A percentile compares a stretch with the other conserved stretches of the same genome.
Conservation (phyloP, 1,139 yeast species). For the Blastobotrys elegans region DNA sequence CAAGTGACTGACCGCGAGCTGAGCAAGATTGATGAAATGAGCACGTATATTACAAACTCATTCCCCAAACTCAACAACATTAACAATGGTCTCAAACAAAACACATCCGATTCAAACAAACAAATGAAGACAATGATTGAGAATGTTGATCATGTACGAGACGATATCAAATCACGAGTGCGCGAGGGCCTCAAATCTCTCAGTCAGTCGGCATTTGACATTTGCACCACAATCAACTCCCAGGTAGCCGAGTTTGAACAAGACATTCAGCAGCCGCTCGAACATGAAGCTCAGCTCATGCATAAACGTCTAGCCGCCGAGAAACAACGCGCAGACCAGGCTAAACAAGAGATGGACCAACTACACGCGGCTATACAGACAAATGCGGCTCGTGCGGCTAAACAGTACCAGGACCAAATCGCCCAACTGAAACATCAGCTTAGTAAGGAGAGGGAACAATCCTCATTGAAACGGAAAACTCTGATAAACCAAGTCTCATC, state of each 20-base stretch:
- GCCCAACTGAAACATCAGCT: neutral
- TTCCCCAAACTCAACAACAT: neutral
- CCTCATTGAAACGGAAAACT: conserved; percentile 2
- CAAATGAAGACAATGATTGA: conserved; percentile 3
- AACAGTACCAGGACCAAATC: conserved; percentile 3
- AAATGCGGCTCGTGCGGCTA: conserved; percentile 1
- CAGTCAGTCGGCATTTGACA: conserved; percentile 2
- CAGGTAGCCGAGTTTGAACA: conserved; percentile 9
- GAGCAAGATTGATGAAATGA: conserved; percentile 1
- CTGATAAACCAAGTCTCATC: conserved; percentile 7
- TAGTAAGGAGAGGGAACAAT: conserved; percentile 1
- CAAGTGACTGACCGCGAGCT: conserved; percentile 6
- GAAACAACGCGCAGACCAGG: neutral
- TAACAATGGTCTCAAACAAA: neutral
- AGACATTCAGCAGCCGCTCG: conserved; percentile 11
- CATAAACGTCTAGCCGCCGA: neutral
- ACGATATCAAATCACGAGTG: conserved; percentile 10
- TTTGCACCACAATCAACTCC: conserved; percentile 4
- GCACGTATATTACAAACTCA: neutral
- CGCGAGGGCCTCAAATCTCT: conserved; percentile 11
- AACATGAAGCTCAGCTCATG: conserved; percentile 1
- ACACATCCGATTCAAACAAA: neutral
- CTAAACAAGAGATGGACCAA: neutral
- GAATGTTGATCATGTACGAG: conserved; percentile 8
- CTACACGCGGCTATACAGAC: neutral